Evolutionary conservation across 371 early-diverging fungal species (phyloP), one percentile per base, ranked within the genome.

Genomic region (Gilbertella persicaria): DNA sequence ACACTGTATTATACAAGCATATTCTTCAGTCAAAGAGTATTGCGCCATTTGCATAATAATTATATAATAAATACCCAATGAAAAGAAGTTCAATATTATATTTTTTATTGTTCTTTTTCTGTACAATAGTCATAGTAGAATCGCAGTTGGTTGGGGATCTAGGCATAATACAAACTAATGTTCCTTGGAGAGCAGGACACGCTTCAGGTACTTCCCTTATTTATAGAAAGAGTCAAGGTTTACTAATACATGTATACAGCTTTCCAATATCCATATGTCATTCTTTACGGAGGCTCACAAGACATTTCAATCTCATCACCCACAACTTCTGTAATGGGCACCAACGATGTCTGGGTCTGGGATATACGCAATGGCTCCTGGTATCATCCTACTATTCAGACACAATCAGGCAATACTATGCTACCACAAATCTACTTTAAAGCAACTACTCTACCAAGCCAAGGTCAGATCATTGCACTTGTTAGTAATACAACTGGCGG

Each of bases 141-240:
- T 39, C 47, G 30, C 62, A 62, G 24, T 14, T 26, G 10, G 21
- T 10, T 23, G 21, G 9, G 26, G 48, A 48, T 24, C 53, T 72
- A 23, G 73, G 76, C 6, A 10, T 49, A 19, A 53, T 62, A 36
- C 55, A 68, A 38, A 64, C 72, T 29, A 57, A 64, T 20, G 68
- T 71, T 12, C 69, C 69, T 16, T 78, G 78, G 78, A 59, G 60
- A 67, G 75, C 75, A n/a, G 78, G 73, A 26, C 78, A 78, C 50
- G 75, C 66, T 45, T 63, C 78, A 56, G 75, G 78, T 78, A 62
- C 30, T 20, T 4, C 16, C 25, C 7, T 44, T n/a, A 12, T n/a
- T 20, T 3, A 33, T 36, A 48, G 17, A 38, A 45, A 24, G 14
- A 24, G 3, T 14, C 2, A 20, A 23, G 37, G 20, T 16, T 26